Evolutionary conservation across 768 basidiomycete species (phyloP).

Genomic region (Russula earlei): DNA sequence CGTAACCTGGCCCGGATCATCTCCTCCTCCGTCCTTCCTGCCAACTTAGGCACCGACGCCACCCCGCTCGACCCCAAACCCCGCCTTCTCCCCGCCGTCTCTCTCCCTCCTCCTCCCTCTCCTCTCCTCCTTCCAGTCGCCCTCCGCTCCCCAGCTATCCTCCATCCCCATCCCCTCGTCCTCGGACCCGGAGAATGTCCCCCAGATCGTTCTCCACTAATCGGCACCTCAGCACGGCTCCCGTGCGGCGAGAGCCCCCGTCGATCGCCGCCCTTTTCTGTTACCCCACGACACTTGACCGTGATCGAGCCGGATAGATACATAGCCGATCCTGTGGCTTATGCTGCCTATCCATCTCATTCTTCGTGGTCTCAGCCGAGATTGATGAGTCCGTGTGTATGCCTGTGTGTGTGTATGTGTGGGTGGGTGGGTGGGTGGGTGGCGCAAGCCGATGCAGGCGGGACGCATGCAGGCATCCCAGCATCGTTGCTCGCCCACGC

Average conservation of each 20-base stretch:
- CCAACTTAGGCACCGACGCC: constrained; percentile 12
- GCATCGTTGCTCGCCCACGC: background rate
- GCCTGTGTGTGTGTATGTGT: too few species aligned
- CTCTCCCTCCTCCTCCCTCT: background rate
- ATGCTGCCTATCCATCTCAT: background rate
- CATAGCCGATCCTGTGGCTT: constrained; percentile 8
- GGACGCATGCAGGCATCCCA: too few species aligned
- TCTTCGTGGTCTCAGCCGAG: background rate
- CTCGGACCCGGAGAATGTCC: background rate
- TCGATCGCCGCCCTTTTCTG: background rate
- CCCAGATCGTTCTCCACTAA: background rate
- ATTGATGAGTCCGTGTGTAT: too few species aligned
- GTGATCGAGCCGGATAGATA: constrained; percentile 2
- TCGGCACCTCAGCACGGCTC: background rate
- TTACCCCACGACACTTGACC: background rate
- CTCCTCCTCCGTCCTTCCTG: constrained; percentile 1
- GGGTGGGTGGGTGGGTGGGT: too few species aligned
- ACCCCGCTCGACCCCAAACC: constrained; percentile 6
- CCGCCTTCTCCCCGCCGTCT: background rate
- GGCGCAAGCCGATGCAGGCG: too few species aligned
- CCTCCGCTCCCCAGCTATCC: too few species aligned
- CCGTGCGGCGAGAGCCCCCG: background rate
- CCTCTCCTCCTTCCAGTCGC: too few species aligned
- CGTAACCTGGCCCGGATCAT: constrained; percentile 16
- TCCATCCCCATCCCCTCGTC: background rate